A percentile compares a stretch with the other conserved stretches of the same genome.
Evolutionary conservation across 2,329 filamentous ascomycete species (phyloP).

Genomic region (Alternaria dauci): DNA sequence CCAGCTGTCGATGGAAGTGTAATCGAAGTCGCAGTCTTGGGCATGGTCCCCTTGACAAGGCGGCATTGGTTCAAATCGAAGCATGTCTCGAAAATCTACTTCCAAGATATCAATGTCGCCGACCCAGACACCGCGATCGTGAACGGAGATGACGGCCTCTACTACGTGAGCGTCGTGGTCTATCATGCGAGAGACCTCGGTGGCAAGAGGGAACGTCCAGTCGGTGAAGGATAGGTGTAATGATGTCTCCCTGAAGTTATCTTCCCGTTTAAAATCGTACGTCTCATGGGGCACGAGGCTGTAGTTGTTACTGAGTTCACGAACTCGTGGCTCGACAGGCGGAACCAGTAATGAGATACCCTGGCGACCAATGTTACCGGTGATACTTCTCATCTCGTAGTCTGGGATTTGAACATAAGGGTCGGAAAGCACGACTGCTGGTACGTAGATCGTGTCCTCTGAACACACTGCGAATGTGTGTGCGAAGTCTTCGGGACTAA

Average conservation of each 20-base stretch:
- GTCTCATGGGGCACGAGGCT: not conserved
- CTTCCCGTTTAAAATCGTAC: not conserved
- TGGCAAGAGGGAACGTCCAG: not conserved
- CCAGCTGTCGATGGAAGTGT: not conserved
- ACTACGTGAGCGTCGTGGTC: conserved; percentile 1
- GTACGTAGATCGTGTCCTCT: conserved; percentile 14
- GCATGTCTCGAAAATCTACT: not conserved
- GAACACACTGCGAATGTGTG: conserved; percentile 5
- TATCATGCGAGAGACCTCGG: not conserved
- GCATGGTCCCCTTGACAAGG: not conserved
- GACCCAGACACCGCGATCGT: conserved; percentile 4
- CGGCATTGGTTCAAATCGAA: not conserved
- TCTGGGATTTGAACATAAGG: not conserved
- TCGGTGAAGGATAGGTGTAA: conserved; percentile 18
- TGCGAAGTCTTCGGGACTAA: not conserved
- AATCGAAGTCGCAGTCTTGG: not conserved
- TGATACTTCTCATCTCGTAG: not conserved
- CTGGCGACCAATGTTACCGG: not conserved
- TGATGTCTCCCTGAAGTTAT: conserved; percentile 7
- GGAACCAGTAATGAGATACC: not conserved
- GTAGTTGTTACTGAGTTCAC: not conserved
- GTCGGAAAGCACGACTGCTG: not conserved
- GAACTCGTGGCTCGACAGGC: not conserved
- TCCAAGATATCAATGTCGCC: conserved; percentile 12
- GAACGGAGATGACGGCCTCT: conserved; percentile 10